A percentile compares a stretch with the other conserved stretches of the same genome.
Conservation (phyloP, 176 grass and related monocot genomes). For the Poa annua region DNA sequence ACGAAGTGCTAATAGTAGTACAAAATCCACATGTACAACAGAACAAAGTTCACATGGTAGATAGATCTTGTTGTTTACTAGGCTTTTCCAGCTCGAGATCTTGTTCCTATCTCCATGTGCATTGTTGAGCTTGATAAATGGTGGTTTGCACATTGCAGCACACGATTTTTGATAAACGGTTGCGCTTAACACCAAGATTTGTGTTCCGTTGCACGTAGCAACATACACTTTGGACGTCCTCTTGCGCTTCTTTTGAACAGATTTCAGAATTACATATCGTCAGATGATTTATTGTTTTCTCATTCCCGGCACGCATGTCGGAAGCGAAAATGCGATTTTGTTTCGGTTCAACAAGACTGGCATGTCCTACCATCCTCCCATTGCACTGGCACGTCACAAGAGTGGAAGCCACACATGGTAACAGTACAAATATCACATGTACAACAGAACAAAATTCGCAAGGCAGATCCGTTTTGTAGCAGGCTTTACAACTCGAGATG, state of each 20-base stretch:
- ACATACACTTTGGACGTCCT: too few relatives aligned
- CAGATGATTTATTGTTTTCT: background rate
- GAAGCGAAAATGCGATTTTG: background rate
- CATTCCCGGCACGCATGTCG: background rate
- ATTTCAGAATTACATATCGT: background rate
- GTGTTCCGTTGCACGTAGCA: background rate
- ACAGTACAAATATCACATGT: background rate
- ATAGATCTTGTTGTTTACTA: background rate
- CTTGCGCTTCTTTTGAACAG: background rate
- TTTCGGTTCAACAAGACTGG: background rate
- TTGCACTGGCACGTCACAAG: background rate
- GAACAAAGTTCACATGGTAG: background rate
- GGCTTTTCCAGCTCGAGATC: background rate
- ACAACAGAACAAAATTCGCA: background rate
- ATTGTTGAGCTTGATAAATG: too few relatives aligned
- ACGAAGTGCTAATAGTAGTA: background rate
- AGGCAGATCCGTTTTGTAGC: background rate
- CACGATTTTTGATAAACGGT: background rate
- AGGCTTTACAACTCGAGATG: background rate
- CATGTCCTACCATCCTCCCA: too few relatives aligned
- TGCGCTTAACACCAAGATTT: background rate
- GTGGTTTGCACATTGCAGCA: background rate
- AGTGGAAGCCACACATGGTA: background rate
- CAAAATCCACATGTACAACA: background rate
- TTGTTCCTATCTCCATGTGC: background rate